Evolutionary conservation across 2,329 filamentous ascomycete genomes (phyloP).

Genomic region (Talaromyces sp.): DNA sequence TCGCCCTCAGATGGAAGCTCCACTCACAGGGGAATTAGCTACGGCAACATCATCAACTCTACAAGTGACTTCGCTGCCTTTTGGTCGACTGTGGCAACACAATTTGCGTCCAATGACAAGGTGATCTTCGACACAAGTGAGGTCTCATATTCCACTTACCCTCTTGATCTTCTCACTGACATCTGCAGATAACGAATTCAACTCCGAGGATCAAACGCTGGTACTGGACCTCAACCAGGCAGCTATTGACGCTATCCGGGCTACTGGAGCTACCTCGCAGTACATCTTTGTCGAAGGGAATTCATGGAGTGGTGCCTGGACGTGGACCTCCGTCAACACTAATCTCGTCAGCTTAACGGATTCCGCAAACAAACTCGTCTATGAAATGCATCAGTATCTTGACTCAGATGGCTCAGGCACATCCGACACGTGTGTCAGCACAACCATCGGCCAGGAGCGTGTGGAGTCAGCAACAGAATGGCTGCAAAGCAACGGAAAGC

Average conservation of each 20-base stretch:
- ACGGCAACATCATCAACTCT: slow-evolving; percentile 54
- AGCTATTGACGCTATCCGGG: slow-evolving; percentile 64
- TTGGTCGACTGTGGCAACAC: slow-evolving; percentile 59
- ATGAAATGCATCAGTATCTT: slow-evolving; percentile 66
- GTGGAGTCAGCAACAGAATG: slow-evolving; percentile 48
- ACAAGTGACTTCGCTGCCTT: slow-evolving; percentile 58
- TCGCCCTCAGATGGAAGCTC: background rate
- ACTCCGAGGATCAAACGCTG: slow-evolving; percentile 63
- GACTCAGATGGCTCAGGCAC: slow-evolving; percentile 60
- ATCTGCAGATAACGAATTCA: slow-evolving; percentile 62
- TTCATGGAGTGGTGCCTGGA: slow-evolving; percentile 50
- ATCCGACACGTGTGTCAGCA: slow-evolving; percentile 51
- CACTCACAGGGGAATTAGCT: slow-evolving; percentile 5
- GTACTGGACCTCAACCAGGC: slow-evolving; percentile 66
- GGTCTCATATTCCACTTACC: background rate
- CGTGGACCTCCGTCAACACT: slow-evolving; percentile 51
- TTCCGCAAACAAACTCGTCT: slow-evolving; percentile 57
- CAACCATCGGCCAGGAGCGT: slow-evolving; percentile 57
- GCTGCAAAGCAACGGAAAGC: slow-evolving; percentile 59
- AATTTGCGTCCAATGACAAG: slow-evolving; percentile 56
- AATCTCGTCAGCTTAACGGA: slow-evolving; percentile 55
- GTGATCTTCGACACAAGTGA: slow-evolving; percentile 65
- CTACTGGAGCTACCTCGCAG: slow-evolving; percentile 59
- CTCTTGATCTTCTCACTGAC: slow-evolving; percentile 10
- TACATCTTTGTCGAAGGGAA: slow-evolving; percentile 65